A percentile compares a stretch with the other conserved stretches of the same genome.
Conservation (phyloP, 352 stramenopile species). For the Phytophthora foliorum region DNA sequence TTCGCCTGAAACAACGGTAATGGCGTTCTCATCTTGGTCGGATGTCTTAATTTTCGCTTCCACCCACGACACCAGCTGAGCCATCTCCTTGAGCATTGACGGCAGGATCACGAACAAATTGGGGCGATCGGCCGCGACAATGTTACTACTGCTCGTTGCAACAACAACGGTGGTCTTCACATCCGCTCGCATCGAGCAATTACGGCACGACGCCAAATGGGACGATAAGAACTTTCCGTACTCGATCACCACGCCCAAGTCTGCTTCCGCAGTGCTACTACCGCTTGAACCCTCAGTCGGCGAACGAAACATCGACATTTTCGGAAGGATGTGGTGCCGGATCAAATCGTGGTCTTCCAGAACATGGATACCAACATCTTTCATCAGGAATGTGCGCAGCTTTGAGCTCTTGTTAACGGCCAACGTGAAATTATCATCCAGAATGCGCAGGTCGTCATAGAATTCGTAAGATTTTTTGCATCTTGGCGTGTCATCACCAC, state of each 20-base stretch:
- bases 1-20: constrained; percentile 25
- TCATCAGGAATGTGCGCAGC: constrained; percentile 59
- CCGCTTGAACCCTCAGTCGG: background rate
- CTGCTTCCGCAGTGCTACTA: background rate
- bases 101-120: constrained; percentile 48
- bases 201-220: constrained; percentile 41
- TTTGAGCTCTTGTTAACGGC: constrained; percentile 36
- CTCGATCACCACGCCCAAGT: constrained; percentile 27
- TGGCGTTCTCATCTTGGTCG: constrained; percentile 2
- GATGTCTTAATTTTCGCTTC: constrained; percentile 15
- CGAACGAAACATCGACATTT: constrained; percentile 36
- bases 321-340: constrained; percentile 64
- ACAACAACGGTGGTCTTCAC: constrained; percentile 45
- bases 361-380: constrained; percentile 65
- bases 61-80: constrained; percentile 41
- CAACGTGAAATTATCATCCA: constrained; percentile 53
- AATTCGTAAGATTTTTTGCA: constrained; percentile 38
- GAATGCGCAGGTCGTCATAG: constrained; percentile 50
- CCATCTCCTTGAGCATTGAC: constrained; percentile 28
- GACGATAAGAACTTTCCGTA: constrained; percentile 48
- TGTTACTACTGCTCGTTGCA: constrained; percentile 29
- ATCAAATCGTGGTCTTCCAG: constrained; percentile 83
- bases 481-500: background rate
- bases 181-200: constrained; percentile 39
- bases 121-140: constrained; percentile 18